These are phyloP conservation scores for Aquilaria sinensis DNA, from an alignment of 345 rosid genomes.

Conservation along the genomic window DNA sequence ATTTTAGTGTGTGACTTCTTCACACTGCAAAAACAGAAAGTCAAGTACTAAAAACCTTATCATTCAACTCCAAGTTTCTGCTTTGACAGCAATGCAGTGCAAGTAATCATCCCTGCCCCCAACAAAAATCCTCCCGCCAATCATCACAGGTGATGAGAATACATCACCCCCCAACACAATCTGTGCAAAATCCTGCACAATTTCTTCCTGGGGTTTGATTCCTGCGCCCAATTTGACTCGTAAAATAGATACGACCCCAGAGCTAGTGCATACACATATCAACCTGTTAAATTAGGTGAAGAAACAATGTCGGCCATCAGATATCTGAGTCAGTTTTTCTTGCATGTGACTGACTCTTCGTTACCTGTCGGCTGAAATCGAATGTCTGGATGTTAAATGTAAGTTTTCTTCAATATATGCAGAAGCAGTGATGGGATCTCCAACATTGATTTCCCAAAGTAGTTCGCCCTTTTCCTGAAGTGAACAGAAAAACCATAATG, in stretches of 20 bases:
- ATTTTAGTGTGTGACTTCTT: too few species aligned
- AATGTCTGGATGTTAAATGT: slow-evolving; percentile 34
- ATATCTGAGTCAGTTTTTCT: not conserved
- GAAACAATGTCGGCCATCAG: not conserved
- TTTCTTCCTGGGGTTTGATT: slow-evolving; percentile 13
- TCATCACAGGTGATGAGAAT: slow-evolving; percentile 92
- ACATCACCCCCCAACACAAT: slow-evolving; percentile 57
- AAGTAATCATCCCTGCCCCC: slow-evolving; percentile 87
- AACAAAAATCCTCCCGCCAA: slow-evolving; percentile 79
- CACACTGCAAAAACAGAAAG: too few species aligned
- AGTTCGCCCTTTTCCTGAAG: slow-evolving; percentile 61
- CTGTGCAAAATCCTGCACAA: slow-evolving; percentile 52
- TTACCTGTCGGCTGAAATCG: slow-evolving; percentile 52
- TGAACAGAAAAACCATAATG: not conserved
- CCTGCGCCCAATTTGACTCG: slow-evolving; percentile 24
- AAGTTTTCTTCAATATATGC: slow-evolving; percentile 83
- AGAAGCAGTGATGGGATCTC: slow-evolving; percentile 77
- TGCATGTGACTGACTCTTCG: not conserved
- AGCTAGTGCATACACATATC: slow-evolving; percentile 66
- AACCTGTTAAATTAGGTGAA: slow-evolving; percentile 40
- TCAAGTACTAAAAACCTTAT: not conserved
- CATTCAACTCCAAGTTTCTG: slow-evolving; percentile 4
- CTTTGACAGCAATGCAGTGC: slow-evolving; percentile 51
- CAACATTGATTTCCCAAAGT: slow-evolving; percentile 66
- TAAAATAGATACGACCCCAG: slow-evolving; percentile 56